phyloP scores from a whole-genome alignment of 2,329 filamentous ascomycete species.

The Xylaria sp. region DNA sequence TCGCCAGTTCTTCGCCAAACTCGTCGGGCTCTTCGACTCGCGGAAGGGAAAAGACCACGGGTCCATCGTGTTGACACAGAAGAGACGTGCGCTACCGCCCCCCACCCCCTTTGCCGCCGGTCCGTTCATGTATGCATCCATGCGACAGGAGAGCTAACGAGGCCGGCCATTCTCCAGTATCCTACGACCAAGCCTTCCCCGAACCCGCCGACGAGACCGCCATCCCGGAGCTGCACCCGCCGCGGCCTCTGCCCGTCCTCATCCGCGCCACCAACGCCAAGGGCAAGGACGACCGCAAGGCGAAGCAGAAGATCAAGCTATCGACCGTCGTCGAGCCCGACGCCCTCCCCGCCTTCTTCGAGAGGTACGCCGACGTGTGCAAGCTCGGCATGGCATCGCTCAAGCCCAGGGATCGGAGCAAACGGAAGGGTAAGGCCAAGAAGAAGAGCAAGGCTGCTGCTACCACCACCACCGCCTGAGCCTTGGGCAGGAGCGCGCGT shows the following conservation, averaged over 20 bases:
- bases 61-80: constrained; percentile 79
- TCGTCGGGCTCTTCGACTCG: constrained; percentile 73
- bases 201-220: constrained; percentile 59
- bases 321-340: constrained; percentile 84
- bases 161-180: constrained; percentile 50
- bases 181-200: constrained; percentile 56
- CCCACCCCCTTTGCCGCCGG: background rate
- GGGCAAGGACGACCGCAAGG: constrained; percentile 63
- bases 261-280: constrained; percentile 88
- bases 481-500: background rate
- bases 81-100: constrained; percentile 66
- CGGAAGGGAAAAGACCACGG: constrained; percentile 77
- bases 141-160: constrained; percentile 8
- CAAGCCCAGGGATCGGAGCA: constrained; percentile 93
- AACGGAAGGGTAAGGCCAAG: constrained; percentile 82
- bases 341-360: constrained; percentile 82
- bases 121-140: background rate
- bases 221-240: constrained; percentile 68
- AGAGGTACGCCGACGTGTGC: constrained; percentile 87
- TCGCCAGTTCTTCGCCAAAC: constrained; percentile 75
- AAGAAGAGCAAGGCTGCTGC: constrained; percentile 68
- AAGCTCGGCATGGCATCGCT: constrained; percentile 87
- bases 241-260: constrained; percentile 74
- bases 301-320: constrained; percentile 71
- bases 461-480: constrained; percentile 27